phyloP scores from a whole-genome alignment of 108 stramenopile genomes.

The Cylindrotheca fusiformis region DNA sequence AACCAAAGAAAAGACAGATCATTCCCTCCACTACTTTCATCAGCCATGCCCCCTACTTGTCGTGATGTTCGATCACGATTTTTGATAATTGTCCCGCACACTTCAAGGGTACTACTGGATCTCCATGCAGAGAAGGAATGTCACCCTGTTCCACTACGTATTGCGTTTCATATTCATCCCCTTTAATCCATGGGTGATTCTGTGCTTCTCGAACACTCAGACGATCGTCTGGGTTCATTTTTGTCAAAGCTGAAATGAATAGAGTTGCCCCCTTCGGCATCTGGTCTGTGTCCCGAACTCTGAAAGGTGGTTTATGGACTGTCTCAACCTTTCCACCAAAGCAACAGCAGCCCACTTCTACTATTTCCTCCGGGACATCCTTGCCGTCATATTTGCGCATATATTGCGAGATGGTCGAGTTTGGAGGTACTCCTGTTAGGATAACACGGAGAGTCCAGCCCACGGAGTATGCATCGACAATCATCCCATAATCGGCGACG shows the following conservation, averaged over 20 bases:
- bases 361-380: conserved; percentile 17
- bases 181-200: conserved; percentile 66
- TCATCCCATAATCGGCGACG: conserved; percentile 85
- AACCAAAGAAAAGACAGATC: too few species aligned
- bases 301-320: conserved; percentile 20
- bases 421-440: conserved; percentile 80
- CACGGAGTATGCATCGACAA: conserved; percentile 81
- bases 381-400: conserved; percentile 35
- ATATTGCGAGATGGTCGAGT: conserved; percentile 64
- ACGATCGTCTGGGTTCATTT: conserved; percentile 54
- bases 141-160: conserved; percentile 64
- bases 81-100: conserved; percentile 48
- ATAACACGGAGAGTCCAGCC: conserved; percentile 78
- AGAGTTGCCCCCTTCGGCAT: conserved; percentile 56
- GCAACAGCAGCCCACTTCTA: conserved; percentile 41
- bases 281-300: conserved; percentile 51
- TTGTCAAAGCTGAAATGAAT: conserved; percentile 54
- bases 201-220: conserved; percentile 79
- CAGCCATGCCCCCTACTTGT: conserved; percentile 4
- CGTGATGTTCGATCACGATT: conserved; percentile 38
- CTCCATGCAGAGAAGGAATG: conserved; percentile 44
- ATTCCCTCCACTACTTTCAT: too few species aligned
- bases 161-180: conserved; percentile 38
- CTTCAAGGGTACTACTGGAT: conserved; percentile 60
- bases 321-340: conserved; percentile 6